A percentile compares a stretch with the other conserved stretches of the same genome.
phyloP scores from a whole-genome alignment of 106 monocot species.

The Apostasia shenzhenica region DNA sequence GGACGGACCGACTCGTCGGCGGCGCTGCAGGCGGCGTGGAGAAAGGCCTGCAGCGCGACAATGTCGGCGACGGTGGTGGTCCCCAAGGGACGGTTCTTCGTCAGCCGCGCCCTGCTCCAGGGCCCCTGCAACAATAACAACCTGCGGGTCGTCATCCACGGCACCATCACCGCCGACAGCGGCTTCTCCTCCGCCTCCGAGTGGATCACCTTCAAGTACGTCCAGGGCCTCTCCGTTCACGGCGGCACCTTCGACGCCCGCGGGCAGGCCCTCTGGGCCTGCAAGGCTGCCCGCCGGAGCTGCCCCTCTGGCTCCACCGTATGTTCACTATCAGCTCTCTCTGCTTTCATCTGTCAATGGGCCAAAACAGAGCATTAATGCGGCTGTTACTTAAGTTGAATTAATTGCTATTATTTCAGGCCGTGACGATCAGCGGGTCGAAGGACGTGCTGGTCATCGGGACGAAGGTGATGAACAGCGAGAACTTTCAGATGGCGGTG shows the following conservation, averaged over 20 bases:
- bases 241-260: constrained; percentile 24
- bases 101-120: constrained; percentile 20
- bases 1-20: constrained; percentile 23
- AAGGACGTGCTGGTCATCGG: constrained; percentile 12
- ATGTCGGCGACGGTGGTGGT: constrained; percentile 20
- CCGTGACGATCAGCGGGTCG: constrained; percentile 6
- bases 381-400: too few relatives aligned
- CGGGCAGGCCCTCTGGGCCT: constrained; percentile 23
- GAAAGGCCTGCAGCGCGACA: constrained; percentile 14
- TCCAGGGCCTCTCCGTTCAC: constrained; percentile 17
- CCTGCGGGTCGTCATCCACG: constrained; percentile 15
- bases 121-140: constrained; percentile 37
- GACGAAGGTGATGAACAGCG: constrained; percentile 13
- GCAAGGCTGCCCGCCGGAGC: constrained; percentile 7
- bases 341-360: background rate
- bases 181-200: background rate
- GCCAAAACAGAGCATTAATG: too few relatives aligned
- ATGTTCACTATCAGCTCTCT: background rate
- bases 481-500: constrained; percentile 19
- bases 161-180: constrained; percentile 25
- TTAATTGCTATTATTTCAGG: constrained; percentile 2
- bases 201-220: constrained; percentile 28
- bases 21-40: constrained; percentile 33
- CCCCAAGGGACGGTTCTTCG: constrained; percentile 28
- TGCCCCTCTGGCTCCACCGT: constrained; percentile 25